Evolutionary conservation across 768 basidiomycete genomes (phyloP).

Genomic region (Pleurotus tuber-regium): DNA sequence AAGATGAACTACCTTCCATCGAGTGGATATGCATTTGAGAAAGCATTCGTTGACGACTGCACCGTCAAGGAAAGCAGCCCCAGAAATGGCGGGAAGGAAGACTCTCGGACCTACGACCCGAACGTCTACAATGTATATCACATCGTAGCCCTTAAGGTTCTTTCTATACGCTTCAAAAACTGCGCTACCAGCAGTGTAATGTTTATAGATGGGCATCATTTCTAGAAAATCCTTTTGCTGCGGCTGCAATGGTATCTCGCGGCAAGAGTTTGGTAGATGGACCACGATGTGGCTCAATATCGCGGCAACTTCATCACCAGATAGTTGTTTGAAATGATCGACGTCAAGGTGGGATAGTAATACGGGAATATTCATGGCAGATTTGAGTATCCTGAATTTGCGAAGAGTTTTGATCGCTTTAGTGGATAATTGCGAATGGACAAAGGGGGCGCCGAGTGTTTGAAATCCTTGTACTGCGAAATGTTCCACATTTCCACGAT

Average conservation of each 20-base stretch:
- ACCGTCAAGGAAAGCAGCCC: conserved; percentile 12
- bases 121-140: background rate
- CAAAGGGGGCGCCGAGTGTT: no score
- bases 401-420: no score
- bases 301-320: no score
- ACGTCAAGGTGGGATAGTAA: no score
- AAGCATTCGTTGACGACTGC: conserved; percentile 8
- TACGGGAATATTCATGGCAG: no score
- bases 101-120: background rate
- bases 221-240: no score
- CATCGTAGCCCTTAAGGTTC: background rate
- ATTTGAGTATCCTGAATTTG: no score
- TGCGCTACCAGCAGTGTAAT: background rate
- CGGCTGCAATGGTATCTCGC: no score
- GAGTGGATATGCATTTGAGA: background rate
- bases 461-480: background rate
- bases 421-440: no score
- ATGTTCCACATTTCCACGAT: background rate
- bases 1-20: background rate
- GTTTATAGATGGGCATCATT: background rate
- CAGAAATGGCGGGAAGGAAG: background rate
- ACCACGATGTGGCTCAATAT: no score
- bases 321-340: no score
- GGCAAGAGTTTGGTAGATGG: no score
- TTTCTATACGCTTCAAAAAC: background rate